A percentile compares a stretch with the other conserved stretches of the same genome.
Evolutionary conservation across 73 alveolate species (phyloP).

Genomic region (Effrenium voratum): DNA sequence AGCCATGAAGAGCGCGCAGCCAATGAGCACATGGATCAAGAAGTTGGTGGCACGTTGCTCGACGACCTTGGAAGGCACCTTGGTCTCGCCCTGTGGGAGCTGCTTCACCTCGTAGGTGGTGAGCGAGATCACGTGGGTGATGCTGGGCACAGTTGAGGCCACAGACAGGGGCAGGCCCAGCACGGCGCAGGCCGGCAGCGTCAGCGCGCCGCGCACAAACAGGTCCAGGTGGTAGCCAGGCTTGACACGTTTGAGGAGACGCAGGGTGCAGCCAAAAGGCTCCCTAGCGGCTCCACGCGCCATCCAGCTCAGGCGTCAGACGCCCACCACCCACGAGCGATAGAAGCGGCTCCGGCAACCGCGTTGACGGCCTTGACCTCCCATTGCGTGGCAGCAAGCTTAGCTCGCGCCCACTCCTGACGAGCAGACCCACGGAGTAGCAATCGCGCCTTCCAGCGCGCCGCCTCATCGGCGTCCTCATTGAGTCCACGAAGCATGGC

Average conservation of each 20-base stretch:
- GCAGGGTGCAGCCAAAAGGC: neutral
- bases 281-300: neutral
- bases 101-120: neutral
- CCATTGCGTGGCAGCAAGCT: neutral
- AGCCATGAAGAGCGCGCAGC: neutral
- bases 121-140: neutral
- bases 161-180: conserved; percentile 11
- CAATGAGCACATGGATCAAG: neutral
- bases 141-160: neutral
- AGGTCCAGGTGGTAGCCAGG: neutral
- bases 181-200: neutral
- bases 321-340: neutral
- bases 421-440: neutral
- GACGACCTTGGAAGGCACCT: neutral
- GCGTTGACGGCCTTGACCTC: neutral
- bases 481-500: neutral
- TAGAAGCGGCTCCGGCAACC: neutral
- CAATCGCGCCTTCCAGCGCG: neutral
- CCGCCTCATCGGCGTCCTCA: neutral
- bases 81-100: neutral
- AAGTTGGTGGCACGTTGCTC: conserved; percentile 2
- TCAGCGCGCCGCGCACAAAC: neutral
- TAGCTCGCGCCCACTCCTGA: neutral
- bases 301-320: neutral
- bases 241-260: neutral